Base-by-base conservation (phyloP, 495 filamentous ascomycete species). In the Tuber borchii region DNA sequence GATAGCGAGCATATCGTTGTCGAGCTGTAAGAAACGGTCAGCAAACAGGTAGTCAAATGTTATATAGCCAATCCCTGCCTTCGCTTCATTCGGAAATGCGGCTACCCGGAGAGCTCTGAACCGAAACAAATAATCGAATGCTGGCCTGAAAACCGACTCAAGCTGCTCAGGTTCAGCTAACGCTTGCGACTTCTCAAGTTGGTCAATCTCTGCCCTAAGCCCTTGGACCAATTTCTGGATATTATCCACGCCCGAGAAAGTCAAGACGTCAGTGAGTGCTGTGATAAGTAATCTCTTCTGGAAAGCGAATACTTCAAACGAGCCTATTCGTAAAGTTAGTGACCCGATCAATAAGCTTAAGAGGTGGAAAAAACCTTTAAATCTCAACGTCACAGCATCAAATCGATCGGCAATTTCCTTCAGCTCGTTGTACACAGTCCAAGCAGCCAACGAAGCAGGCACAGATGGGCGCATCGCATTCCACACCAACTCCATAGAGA, bases 401-500 rank as follows among this genome's bases (percentile, higher is more conserved):
- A 98, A 96, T 43, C 90, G 86, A 65, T 88, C 87, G 0, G 91
- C 91, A n/a, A 95, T 87, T 4, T 83, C 82, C 82, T 95, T 91
- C 80, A 97, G 83, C 22, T 88, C 85, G 17, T 88, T 76, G 20
- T 91, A 83, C 10, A 87, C 85, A 19, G 84, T 75, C 69, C 92
- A 83, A 46, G 88, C 86, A 8, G 81, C 71, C 44, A 88, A 84
- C 39, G 87, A 88, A 34, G 85, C 81, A 39, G 90, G 86, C 7
- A 92, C 89, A 9, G 86, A 84, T 19, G 94, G 93, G 78, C 90
- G 87, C 78, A 95, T 89, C 0, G 84, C 77, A 51, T 87, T 87
- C 95, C 95, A 99, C 1, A 98, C 86, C 40, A 84, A 84, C 82
- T 97, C 93, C 93, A 98, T 97, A 76, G 89, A 90, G 26, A 93